Base-by-base conservation (phyloP, 257 asterid species). In the Orobanche coerulescens region DNA sequence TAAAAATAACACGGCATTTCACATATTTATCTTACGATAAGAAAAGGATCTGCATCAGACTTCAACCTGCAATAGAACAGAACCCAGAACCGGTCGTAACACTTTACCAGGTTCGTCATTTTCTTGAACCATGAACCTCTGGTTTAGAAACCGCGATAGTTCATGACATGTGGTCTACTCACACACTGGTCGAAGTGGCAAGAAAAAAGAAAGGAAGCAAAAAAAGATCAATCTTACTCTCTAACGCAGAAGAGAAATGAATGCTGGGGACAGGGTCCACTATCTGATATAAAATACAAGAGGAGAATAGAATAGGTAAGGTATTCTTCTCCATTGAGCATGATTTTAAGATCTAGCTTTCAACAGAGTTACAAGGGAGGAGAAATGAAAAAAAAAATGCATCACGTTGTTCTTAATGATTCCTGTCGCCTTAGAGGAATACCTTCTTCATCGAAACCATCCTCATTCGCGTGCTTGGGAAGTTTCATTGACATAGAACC, bases 341-440 rank as follows among this genome's bases (percentile, higher is more conserved):
- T 58, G 43, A 55, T 47, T 64, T 55, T 37, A 28, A 40, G 43
- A 50, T 44, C 53, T 65, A 22, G 28, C 62, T 68, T 71, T 71
- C 20, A 73, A 72, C 64, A 70, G 26, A 28, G 60, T 50, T 70
- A 58, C 74, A 43, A 46, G 58, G 42, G 37, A 22, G 22, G 46
- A 49, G 33, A 4, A 26, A 63, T 30, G 61, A 48, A 43, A 34
- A 61, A 24, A 42, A 5, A 14, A 6, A 20, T 36, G 34, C 67
- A 73, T 74, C 69, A 70, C 19, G 73, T 44, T 42, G 79, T 75
- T 81, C 90, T 83, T 30, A n/a, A 71, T 40, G 88, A 65, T 33
- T 85, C 95, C 65, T 86, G 91, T 65, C 94, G 94, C 78, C 74
- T 77, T 51, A 90, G 72, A 49, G 96, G 97, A 53, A 83, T 77